Evolutionary conservation across 2,329 filamentous ascomycete genomes (phyloP).

Genomic region (Albifimbria verrucaria): DNA sequence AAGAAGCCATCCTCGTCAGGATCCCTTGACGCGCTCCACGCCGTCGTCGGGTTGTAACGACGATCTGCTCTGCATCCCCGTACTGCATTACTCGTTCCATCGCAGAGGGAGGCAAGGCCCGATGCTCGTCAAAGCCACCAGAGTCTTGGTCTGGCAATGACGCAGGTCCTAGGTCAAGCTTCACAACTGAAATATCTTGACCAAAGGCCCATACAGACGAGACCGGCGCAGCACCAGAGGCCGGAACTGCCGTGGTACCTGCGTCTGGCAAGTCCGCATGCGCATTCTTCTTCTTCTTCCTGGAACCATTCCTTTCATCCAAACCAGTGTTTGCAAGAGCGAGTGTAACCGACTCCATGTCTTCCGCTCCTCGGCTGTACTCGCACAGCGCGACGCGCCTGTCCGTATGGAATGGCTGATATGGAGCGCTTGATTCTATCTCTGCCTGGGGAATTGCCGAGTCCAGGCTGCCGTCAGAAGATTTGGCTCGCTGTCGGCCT

Average conservation of each 20-base stretch:
- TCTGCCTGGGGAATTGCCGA: constrained; percentile 73
- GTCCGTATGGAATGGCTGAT: constrained; percentile 94
- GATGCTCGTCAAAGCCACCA: constrained; percentile 49
- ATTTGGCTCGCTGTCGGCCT: constrained; percentile 31
- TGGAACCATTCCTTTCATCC: constrained; percentile 33
- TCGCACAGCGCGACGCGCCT: constrained; percentile 75
- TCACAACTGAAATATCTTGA: constrained; percentile 45
- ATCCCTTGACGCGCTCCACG: constrained; percentile 46
- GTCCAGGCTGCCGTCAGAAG: constrained; percentile 45
- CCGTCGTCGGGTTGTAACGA: constrained; percentile 75
- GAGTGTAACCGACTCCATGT: constrained; percentile 32
- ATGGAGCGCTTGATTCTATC: constrained; percentile 93
- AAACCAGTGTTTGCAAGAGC: constrained; percentile 39
- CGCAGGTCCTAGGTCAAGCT: constrained; percentile 50
- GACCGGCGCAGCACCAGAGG: constrained; percentile 11
- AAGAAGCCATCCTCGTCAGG: constrained; percentile 75
- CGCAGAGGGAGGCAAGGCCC: constrained; percentile 59
- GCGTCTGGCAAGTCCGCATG: constrained; percentile 16
- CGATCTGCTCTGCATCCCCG: constrained; percentile 70
- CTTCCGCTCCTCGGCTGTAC: constrained; percentile 40
- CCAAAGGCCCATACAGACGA: constrained; percentile 57
- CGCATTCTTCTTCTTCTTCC: constrained; percentile 34
- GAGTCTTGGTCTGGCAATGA: constrained; percentile 50
- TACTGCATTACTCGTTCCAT: constrained; percentile 62
- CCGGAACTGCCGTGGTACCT: not conserved